These are phyloP conservation scores for Coemansia sp. DNA, from an alignment of 192 early-diverging fungal genomes.

Conservation along the genomic window DNA sequence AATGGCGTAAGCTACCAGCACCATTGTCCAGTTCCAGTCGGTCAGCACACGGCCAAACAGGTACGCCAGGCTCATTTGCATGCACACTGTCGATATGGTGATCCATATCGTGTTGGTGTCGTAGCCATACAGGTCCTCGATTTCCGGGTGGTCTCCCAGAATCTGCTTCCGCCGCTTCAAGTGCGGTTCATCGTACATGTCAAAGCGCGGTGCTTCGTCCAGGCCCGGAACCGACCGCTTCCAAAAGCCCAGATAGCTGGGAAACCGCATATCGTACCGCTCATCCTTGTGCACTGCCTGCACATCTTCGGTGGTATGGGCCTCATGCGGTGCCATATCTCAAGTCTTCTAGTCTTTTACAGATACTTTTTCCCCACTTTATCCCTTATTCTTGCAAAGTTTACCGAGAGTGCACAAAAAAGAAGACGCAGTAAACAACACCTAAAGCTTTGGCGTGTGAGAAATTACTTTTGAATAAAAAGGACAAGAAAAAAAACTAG, in stretches of 20 bases:
- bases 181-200: conserved; percentile 94
- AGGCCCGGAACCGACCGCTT: conserved; percentile 70
- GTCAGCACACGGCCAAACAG: conserved; percentile 65
- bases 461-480: too few relatives aligned
- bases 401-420: too few relatives aligned
- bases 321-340: conserved; percentile 40
- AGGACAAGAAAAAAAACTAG: too few relatives aligned
- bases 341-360: background rate
- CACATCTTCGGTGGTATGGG: conserved; percentile 24
- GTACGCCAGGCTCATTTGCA: conserved; percentile 79
- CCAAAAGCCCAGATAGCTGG: conserved; percentile 80
- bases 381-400: too few relatives aligned
- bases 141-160: conserved; percentile 82
- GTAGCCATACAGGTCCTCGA: conserved; percentile 79
- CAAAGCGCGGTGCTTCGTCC: conserved; percentile 73
- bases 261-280: conserved; percentile 66
- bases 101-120: conserved; percentile 78
- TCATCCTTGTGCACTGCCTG: conserved; percentile 45
- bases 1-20: conserved; percentile 67
- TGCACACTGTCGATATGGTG: conserved; percentile 59
- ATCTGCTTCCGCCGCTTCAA: conserved; percentile 86
- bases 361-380: too few relatives aligned
- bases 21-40: conserved; percentile 64
- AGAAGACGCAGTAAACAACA: too few relatives aligned
- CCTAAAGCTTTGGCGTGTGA: too few relatives aligned